Percentiles rank a stretch among this genome's conserved stretches.
Evolutionary conservation across 2,329 filamentous ascomycete species (phyloP).

Genomic region (Exophiala xenobiotica): DNA sequence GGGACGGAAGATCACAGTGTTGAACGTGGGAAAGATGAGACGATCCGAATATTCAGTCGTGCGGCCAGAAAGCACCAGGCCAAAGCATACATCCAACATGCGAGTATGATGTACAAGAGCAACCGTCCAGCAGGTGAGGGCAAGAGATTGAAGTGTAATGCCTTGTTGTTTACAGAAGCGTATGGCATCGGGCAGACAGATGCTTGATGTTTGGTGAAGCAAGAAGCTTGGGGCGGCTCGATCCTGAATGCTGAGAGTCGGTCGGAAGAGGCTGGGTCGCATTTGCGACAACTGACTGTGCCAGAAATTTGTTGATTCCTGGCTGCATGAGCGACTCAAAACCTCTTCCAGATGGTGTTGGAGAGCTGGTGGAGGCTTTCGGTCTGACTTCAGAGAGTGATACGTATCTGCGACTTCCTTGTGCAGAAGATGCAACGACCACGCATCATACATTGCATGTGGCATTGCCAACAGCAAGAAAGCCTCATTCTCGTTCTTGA

Average conservation of each 20-base stretch:
- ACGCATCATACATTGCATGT: conserved; percentile 87
- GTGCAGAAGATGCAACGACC: conserved; percentile 74
- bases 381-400: background rate
- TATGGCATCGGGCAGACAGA: conserved; percentile 46
- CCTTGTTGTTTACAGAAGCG: conserved; percentile 64
- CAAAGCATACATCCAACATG: conserved; percentile 75
- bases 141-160: conserved; percentile 73
- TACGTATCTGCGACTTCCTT: conserved; percentile 46
- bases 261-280: conserved; percentile 7
- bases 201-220: conserved; percentile 47
- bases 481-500: conserved; percentile 32
- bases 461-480: conserved; percentile 69
- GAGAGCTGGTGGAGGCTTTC: background rate
- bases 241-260: background rate
- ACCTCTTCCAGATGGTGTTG: conserved; percentile 53
- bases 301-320: conserved; percentile 67
- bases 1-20: conserved; percentile 74
- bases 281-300: conserved; percentile 55
- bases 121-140: conserved; percentile 73
- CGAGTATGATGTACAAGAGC: conserved; percentile 63
- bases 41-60: conserved; percentile 67
- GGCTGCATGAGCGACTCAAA: conserved; percentile 51
- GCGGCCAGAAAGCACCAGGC: conserved; percentile 80
- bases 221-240: conserved; percentile 37
- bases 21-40: conserved; percentile 86